These are phyloP conservation scores for Verbascum thapsus DNA, from an alignment of 257 asterid genomes.

Conservation along the genomic window DNA sequence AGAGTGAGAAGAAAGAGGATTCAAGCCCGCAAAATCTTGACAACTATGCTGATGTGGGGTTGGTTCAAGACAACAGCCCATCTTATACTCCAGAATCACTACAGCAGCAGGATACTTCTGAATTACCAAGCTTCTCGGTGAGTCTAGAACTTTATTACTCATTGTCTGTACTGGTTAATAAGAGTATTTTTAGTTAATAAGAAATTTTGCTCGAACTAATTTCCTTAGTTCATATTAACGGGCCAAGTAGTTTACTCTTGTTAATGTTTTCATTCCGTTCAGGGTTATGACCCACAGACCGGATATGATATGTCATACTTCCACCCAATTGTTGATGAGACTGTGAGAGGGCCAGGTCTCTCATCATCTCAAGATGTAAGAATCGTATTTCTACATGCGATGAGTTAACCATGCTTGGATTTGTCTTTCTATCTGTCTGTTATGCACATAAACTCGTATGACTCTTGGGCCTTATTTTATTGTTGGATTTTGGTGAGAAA, in stretches of 20 bases:
- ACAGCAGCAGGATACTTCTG: conserved; percentile 69
- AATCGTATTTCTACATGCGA: conserved; percentile 24
- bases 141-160: conserved; percentile 35
- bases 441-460: background rate
- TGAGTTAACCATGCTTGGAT: background rate
- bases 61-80: conserved; percentile 58
- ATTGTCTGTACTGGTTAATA: background rate
- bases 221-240: conserved; percentile 16
- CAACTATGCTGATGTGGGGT: conserved; percentile 62
- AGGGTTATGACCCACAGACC: conserved; percentile 85
- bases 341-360: conserved; percentile 65
- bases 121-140: conserved; percentile 73
- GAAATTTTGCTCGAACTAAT: conserved; percentile 17
- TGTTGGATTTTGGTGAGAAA: too few relatives aligned
- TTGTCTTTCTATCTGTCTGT: background rate
- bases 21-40: conserved; percentile 56
- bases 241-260: conserved; percentile 8
- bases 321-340: conserved; percentile 75
- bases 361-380: conserved; percentile 87
- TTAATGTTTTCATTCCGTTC: conserved; percentile 34
- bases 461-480: too few relatives aligned
- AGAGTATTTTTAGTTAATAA: conserved; percentile 4
- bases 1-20: conserved; percentile 51
- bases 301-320: conserved; percentile 84
- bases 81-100: conserved; percentile 60